Conservation (phyloP, 495 filamentous ascomycete genomes). For the Annulohypoxylon moriforme region DNA sequence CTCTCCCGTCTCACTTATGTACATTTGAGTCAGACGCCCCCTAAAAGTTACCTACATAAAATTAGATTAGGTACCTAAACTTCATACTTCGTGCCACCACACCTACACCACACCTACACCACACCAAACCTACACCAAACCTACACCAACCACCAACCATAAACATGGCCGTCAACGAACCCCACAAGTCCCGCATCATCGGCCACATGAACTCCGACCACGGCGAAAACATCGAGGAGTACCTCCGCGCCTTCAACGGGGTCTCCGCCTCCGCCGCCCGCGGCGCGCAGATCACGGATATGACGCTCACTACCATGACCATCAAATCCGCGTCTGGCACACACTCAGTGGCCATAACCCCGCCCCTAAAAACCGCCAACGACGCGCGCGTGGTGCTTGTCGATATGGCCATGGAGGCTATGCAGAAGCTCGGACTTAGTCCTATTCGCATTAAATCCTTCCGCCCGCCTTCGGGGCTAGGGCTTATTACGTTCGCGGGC, state of each 20-base stretch:
- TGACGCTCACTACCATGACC: constrained; percentile 67
- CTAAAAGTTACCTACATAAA: no score
- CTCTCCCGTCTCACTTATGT: background rate
- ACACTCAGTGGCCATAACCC: constrained; percentile 67
- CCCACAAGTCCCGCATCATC: constrained; percentile 71
- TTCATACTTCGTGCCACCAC: no score
- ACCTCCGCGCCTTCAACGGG: constrained; percentile 70
- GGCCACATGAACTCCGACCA: constrained; percentile 87
- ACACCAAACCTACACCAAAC: background rate
- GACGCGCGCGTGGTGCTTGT: constrained; percentile 74
- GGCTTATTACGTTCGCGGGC: constrained; percentile 39
- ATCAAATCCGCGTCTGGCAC: constrained; percentile 53
- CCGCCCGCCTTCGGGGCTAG: constrained; percentile 40
- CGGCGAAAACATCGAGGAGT: constrained; percentile 72
- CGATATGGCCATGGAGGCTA: constrained; percentile 63
- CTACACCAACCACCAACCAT: background rate
- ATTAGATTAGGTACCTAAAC: no score
- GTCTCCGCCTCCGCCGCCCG: constrained; percentile 60
- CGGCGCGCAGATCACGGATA: constrained; percentile 67
- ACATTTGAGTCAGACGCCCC: no score
- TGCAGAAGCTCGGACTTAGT: constrained; percentile 48
- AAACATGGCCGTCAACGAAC: constrained; percentile 45
- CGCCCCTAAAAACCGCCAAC: constrained; percentile 65
- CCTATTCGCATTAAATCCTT: constrained; percentile 40
- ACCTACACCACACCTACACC: background rate